Conservation (phyloP, 2,329 filamentous ascomycete genomes). For the Colletotrichum spinosum region DNA sequence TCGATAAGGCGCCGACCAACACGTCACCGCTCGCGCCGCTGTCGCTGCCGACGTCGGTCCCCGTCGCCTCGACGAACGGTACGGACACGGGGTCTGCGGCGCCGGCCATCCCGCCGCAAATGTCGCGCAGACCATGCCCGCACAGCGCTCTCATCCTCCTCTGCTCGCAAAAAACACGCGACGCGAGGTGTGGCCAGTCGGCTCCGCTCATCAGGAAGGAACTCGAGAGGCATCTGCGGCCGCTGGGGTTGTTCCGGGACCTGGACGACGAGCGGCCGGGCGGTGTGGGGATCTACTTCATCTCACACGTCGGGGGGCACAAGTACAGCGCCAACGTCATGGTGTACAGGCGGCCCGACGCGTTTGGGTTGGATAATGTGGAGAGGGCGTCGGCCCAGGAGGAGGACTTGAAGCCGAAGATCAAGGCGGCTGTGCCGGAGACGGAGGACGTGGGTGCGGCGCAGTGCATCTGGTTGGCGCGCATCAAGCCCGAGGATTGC, state of each 20-base stretch:
- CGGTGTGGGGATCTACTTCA: slow-evolving; percentile 95
- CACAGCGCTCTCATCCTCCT: slow-evolving; percentile 91
- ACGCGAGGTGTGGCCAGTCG: slow-evolving; percentile 93
- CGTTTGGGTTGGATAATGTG: slow-evolving; percentile 65
- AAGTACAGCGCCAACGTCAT: slow-evolving; percentile 97
- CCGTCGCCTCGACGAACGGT: slow-evolving; percentile 41
- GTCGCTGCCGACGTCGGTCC: slow-evolving; percentile 50
- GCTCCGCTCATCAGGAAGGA: slow-evolving; percentile 90
- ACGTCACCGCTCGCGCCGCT: slow-evolving; percentile 67
- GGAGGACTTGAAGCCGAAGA: slow-evolving; percentile 47
- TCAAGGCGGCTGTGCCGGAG: slow-evolving; percentile 47
- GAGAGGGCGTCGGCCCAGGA: slow-evolving; percentile 50
- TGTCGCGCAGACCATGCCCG: slow-evolving; percentile 73
- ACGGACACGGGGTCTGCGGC: slow-evolving; percentile 38
- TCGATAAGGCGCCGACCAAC: slow-evolving; percentile 81
- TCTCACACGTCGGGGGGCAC: slow-evolving; percentile 95
- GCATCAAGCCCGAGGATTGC: slow-evolving; percentile 88
- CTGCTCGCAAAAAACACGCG: slow-evolving; percentile 94
- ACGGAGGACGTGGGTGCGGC: slow-evolving; percentile 69
- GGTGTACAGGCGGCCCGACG: slow-evolving; percentile 78
- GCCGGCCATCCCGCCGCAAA: slow-evolving; percentile 45
- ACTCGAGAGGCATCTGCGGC: slow-evolving; percentile 88
- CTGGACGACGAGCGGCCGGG: slow-evolving; percentile 89
- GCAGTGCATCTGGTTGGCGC: slow-evolving; percentile 93
- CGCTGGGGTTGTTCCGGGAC: slow-evolving; percentile 86